Base-by-base conservation (phyloP, 805 yeast species). In the Osmozyma mogii region DNA sequence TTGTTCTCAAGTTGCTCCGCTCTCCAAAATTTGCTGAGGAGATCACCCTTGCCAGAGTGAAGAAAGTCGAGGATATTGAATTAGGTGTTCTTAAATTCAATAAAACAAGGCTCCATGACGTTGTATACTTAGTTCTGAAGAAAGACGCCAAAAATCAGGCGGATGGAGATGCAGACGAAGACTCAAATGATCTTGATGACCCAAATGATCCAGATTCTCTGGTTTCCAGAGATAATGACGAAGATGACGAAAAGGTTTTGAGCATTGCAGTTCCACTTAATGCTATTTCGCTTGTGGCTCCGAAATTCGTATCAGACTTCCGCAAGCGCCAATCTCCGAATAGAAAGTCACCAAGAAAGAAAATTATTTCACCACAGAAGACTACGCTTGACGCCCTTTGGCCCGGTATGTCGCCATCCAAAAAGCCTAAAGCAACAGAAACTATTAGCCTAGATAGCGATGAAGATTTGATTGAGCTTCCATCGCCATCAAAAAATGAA, bases 361-460 rank as follows among this genome's bases (percentile, higher is more conserved):
- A 40, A 22, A 34, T 35, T 17, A 25, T 23, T 4, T 30, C 32
- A 2, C 54, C 39, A 1, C 47, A 54, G 27, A 52, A 43, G 27
- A 49, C 58, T 2, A 56, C 59, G 0, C 37, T 56, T 13, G 61
- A 56, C 26, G 28, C 23, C 17, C 22, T 44, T 10, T 38, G 41
- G 42, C 34, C 36, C 5, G 29, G 32, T 4, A 17, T 34, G 26
- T 37, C 38, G 36, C 39, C 37, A 11, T 11, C 28, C 7, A 15
- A 13, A 13, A 16, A 25, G 5, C 5, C 20, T 9, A 15, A 15
- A 15, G 20, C 20, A 9, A 12, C 6, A 12, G 27, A 37, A 28
- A 22, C 31, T 25, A 18, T 21, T 11, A 14, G 22, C 24, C 30
- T 9, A 25, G 34, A 18, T 17, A 37, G 22, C 32, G 33, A n/a